Evolutionary conservation across 257 asterid genomes (phyloP).

Genomic region (Henckelia pumila): DNA sequence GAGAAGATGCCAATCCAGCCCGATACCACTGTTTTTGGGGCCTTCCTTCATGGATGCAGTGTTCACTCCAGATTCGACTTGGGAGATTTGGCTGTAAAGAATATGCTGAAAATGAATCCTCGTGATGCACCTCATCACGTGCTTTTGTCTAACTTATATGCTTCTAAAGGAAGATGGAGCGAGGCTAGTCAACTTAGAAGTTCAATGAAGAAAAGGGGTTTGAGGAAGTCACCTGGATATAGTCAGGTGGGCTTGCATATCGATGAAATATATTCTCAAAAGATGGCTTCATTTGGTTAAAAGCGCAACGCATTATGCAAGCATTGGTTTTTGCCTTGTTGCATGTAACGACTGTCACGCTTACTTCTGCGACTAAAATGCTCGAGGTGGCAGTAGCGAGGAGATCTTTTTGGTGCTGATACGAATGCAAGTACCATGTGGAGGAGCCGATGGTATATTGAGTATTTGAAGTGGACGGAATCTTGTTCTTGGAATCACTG

Average conservation of each 20-base stretch:
- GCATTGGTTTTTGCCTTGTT: slow-evolving; percentile 5
- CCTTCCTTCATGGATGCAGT: slow-evolving; percentile 54
- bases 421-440: no score
- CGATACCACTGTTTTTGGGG: slow-evolving; percentile 39
- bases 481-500: neutral
- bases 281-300: slow-evolving; percentile 23
- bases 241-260: slow-evolving; percentile 30
- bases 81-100: slow-evolving; percentile 47
- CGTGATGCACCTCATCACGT: slow-evolving; percentile 44
- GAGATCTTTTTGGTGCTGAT: no score
- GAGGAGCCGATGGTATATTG: no score
- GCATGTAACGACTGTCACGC: no score
- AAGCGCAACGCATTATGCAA: neutral
- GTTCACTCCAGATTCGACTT: slow-evolving; percentile 48
- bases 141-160: slow-evolving; percentile 50
- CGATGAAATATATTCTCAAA: slow-evolving; percentile 4
- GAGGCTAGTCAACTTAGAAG: slow-evolving; percentile 40
- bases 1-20: slow-evolving; percentile 47
- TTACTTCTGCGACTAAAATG: no score
- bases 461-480: neutral
- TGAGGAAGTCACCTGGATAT: slow-evolving; percentile 43
- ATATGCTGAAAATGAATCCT: slow-evolving; percentile 47
- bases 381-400: no score
- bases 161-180: slow-evolving; percentile 47
- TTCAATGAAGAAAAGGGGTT: slow-evolving; percentile 41